Evolutionary conservation across 768 basidiomycete species (phyloP).

Genomic region (Amyloporia xantha): DNA sequence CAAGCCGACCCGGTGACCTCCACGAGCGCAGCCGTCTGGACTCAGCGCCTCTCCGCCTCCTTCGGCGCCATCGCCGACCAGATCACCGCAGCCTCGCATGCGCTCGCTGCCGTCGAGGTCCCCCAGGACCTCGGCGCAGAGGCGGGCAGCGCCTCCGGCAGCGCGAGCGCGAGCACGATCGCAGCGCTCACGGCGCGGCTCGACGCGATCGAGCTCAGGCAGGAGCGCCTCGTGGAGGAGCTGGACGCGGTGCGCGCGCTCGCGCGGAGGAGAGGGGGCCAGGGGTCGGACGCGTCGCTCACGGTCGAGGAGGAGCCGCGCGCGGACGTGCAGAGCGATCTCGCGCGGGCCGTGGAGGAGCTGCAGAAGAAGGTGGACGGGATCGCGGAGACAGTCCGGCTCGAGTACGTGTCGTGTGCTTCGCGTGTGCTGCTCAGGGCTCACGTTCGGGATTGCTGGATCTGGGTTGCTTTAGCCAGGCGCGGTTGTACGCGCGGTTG

Average conservation of each 20-base stretch:
- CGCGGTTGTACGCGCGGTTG: slow-evolving; percentile 30
- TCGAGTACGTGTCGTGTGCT: slow-evolving; percentile 26
- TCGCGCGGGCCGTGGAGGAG: slow-evolving; percentile 23
- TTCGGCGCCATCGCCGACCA: slow-evolving; percentile 35
- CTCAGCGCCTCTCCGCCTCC: slow-evolving; percentile 29
- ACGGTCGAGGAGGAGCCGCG: slow-evolving; percentile 7
- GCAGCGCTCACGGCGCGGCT: slow-evolving; percentile 20
- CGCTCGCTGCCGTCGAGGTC: slow-evolving; percentile 24
- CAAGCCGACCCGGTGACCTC: neutral
- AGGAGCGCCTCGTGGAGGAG: slow-evolving; percentile 27
- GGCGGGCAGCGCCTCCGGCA: neutral
- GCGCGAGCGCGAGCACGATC: slow-evolving; percentile 9
- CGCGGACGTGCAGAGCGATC: slow-evolving; percentile 11
- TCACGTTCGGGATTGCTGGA: neutral
- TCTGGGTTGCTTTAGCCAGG: slow-evolving; percentile 24
- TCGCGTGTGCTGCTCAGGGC: neutral
- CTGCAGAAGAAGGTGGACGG: slow-evolving; percentile 32
- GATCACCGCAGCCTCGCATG: slow-evolving; percentile 34
- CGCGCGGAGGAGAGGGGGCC: slow-evolving; percentile 6
- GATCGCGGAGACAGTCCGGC: slow-evolving; percentile 23
- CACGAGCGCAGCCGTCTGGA: slow-evolving; percentile 17
- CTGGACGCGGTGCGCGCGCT: slow-evolving; percentile 24
- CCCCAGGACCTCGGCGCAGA: neutral
- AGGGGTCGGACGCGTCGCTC: neutral
- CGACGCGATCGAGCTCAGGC: slow-evolving; percentile 27